These are phyloP conservation scores for Coprinopsis sp. DNA, from an alignment of 768 basidiomycete species.

Conservation along the genomic window DNA sequence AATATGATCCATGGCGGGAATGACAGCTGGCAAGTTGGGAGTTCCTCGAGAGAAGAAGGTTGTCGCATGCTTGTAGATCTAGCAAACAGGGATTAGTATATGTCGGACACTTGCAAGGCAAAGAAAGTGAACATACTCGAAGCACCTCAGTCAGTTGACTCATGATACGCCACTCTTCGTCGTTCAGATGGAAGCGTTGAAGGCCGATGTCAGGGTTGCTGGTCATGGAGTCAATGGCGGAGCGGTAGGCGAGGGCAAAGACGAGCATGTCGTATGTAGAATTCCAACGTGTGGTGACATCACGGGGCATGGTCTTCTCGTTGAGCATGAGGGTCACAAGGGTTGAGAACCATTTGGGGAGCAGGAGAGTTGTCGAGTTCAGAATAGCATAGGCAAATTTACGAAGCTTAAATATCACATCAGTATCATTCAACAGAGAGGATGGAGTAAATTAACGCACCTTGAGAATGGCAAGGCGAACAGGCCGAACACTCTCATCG, in stretches of 20 bases:
- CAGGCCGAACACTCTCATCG: no score
- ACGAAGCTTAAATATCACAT: no score
- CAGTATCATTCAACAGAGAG: no score
- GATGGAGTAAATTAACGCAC: no score
- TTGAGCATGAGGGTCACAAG: no score
- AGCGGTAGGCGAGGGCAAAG: slow-evolving; percentile 24
- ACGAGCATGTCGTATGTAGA: slow-evolving; percentile 34
- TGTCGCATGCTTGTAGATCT: slow-evolving; percentile 6
- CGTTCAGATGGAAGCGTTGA: slow-evolving; percentile 13
- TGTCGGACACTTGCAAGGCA: neutral
- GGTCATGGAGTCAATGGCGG: slow-evolving; percentile 23
- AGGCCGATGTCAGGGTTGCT: slow-evolving; percentile 12
- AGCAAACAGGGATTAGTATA: neutral
- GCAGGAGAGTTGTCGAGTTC: no score
- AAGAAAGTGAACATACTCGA: no score
- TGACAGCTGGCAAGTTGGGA: slow-evolving; percentile 10
- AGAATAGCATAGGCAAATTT: no score
- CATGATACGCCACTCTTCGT: slow-evolving; percentile 26
- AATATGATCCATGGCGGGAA: slow-evolving; percentile 16
- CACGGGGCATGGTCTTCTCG: slow-evolving; percentile 27
- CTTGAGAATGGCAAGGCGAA: no score
- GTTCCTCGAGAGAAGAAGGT: slow-evolving; percentile 11
- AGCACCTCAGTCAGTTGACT: slow-evolving; percentile 18
- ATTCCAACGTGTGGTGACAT: slow-evolving; percentile 37
- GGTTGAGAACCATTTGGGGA: no score